Evolutionary conservation across 2,329 filamentous ascomycete species (phyloP).

Genomic region (Aspergillus neoniger): DNA sequence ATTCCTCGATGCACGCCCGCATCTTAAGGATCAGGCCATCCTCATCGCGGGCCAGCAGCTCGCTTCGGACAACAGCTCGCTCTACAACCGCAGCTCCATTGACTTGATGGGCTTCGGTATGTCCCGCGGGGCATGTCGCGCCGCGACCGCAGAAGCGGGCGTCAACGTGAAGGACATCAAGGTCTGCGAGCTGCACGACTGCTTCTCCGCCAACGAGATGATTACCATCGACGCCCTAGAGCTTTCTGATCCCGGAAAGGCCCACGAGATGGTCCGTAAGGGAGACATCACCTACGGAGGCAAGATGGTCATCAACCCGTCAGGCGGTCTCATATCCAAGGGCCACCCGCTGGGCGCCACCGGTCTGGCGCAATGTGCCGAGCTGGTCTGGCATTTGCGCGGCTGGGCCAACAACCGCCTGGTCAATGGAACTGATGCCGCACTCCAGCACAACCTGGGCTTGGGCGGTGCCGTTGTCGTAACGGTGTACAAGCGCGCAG

Average conservation of each 20-base stretch:
- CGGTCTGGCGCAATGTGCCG: slow-evolving; percentile 92
- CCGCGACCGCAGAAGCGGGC: slow-evolving; percentile 71
- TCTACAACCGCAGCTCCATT: slow-evolving; percentile 80
- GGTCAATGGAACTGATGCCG: slow-evolving; percentile 67
- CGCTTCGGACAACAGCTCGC: slow-evolving; percentile 75
- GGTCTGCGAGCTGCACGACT: slow-evolving; percentile 93
- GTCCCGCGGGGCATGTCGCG: slow-evolving; percentile 68
- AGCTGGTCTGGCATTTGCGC: slow-evolving; percentile 91
- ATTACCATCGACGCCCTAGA: slow-evolving; percentile 84
- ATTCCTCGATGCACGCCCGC: slow-evolving; percentile 82
- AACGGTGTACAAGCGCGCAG: slow-evolving; percentile 82
- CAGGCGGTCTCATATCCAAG: slow-evolving; percentile 92
- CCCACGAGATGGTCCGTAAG: slow-evolving; percentile 82
- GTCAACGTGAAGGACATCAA: slow-evolving; percentile 67
- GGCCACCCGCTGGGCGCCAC: slow-evolving; percentile 92
- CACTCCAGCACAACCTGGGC: slow-evolving; percentile 90
- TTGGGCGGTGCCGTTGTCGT: slow-evolving; percentile 88
- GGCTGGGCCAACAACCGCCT: slow-evolving; percentile 93
- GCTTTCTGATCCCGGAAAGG: slow-evolving; percentile 75
- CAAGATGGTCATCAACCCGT: slow-evolving; percentile 82
- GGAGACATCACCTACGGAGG: slow-evolving; percentile 93
- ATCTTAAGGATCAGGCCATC: slow-evolving; percentile 80
- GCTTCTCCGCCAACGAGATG: slow-evolving; percentile 95
- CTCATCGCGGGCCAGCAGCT: slow-evolving; percentile 85
- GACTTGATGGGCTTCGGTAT: slow-evolving; percentile 90